Base-by-base conservation (phyloP, 768 basidiomycete genomes). In the Serendipita indica region DNA sequence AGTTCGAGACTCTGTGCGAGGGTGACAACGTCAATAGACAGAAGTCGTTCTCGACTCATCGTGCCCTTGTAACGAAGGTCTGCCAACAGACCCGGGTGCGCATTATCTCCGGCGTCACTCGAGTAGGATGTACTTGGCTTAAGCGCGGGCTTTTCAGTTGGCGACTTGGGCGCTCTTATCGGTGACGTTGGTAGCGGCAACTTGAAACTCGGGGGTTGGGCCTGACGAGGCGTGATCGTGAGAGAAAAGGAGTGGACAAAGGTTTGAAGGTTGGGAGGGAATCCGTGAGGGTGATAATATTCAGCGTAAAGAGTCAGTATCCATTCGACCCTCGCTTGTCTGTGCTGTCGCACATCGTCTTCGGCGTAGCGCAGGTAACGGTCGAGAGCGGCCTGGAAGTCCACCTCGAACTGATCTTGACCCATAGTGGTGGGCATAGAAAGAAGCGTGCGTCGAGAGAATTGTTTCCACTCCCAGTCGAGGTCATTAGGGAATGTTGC, bases 381-480 rank as follows among this genome's bases (percentile, higher is more conserved):
- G 75, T 74, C 65, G 81, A 83, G 62, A 81, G 82, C 30, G 85
- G 74, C 30, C 76, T 69, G 43, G 49, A 88, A 79, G 66, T 89
- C 87, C n/a, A 68, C 65, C 68, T 89, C 86, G 62, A 89, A 84
- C 39, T 74, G 75, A 14, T 68, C 64, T 16, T 73, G 74, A 0
- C 77, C 80, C 33, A 79, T 74, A 34, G 82, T 65, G 4, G 71
- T 67, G 5, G 88, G 87, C 10, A 88, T 64, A 57, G 76, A 76
- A 32, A 86, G 74, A 3, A 87, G 62, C 33, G 86, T 67, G 2
- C 81, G 73, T 1, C 78, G 76, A 1, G 83, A 78, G 62, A 85
- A 85, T 52, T 78, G 75, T 65, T 75, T 76, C 84, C 84, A 87
- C 65, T 52, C 63, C 60, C 54, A 62, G 54, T 25, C 67, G 60